Conservation (phyloP, 306 rosid species). For the Lablab purpureus region DNA sequence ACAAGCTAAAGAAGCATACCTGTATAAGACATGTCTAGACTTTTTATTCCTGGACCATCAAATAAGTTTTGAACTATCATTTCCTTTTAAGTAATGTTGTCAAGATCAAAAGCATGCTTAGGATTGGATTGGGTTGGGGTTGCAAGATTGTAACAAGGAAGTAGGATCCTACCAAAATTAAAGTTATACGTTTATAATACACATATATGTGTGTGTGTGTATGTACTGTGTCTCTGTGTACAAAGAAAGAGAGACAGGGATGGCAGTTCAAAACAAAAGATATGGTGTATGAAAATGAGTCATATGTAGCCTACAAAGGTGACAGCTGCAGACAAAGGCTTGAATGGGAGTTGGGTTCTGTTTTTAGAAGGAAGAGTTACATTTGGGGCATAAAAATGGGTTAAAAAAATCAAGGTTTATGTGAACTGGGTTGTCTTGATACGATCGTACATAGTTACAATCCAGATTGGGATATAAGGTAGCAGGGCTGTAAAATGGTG, state of each 20-base stretch:
- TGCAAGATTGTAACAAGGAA: background rate
- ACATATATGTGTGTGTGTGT: too few relatives aligned
- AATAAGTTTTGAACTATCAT: background rate
- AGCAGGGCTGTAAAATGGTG: background rate
- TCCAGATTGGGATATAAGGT: background rate
- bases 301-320: background rate
- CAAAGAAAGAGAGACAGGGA: background rate
- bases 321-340: background rate
- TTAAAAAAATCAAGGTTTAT: background rate
- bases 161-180: background rate
- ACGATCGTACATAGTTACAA: too few relatives aligned
- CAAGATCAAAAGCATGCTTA: background rate
- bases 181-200: background rate
- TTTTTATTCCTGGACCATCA: background rate
- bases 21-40: background rate
- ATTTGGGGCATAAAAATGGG: background rate
- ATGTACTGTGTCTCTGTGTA: background rate
- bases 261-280: background rate
- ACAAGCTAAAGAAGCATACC: background rate
- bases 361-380: background rate
- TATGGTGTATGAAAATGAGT: background rate
- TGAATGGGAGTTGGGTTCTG: background rate
- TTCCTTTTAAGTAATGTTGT: background rate
- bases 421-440: background rate
- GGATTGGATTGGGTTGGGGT: background rate